Conservation (phyloP, 176 grass and related monocot genomes). For the Oryza nivara region DNA sequence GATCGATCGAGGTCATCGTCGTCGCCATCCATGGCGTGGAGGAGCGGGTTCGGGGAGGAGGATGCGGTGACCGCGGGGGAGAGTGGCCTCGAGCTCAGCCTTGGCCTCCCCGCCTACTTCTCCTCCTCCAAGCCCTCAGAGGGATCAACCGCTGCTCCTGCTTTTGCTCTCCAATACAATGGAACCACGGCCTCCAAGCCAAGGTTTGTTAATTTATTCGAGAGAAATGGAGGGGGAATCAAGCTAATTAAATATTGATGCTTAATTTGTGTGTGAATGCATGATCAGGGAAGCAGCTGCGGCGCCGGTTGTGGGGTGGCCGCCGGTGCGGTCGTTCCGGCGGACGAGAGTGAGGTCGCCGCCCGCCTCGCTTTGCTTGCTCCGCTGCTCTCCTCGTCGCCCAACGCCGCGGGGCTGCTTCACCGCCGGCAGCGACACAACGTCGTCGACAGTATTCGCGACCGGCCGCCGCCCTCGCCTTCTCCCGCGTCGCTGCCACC, state of each 20-base stretch:
- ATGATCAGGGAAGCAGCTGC: conserved; percentile 37
- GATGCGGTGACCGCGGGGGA: conserved; percentile 29
- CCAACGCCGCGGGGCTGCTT: too few species aligned
- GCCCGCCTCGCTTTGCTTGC: too few species aligned
- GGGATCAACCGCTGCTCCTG: not conserved
- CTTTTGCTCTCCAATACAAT: not conserved
- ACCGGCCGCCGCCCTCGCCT: too few species aligned
- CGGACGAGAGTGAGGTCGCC: conserved; percentile 20
- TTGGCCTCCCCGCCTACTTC: conserved; percentile 68
- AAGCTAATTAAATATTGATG: not conserved
- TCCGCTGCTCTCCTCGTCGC: too few species aligned
- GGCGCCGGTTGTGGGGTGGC: conserved; percentile 80
- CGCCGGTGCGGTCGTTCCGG: conserved; percentile 81
- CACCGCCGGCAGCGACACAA: too few species aligned
- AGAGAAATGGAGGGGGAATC: not conserved
- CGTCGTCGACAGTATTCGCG: too few species aligned
- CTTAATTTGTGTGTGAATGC: not conserved
- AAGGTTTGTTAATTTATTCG: conserved; percentile 38
- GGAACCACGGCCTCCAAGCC: conserved; percentile 35
- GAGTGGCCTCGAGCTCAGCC: conserved; percentile 71
- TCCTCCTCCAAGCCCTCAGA: conserved; percentile 29
- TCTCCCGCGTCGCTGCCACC: too few species aligned
- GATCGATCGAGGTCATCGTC: not conserved
- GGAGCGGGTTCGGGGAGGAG: conserved; percentile 45
- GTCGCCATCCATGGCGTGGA: conserved; percentile 30